Evolutionary conservation across 2,329 filamentous ascomycete species (phyloP).

Genomic region (Calonectria hongkongensis): DNA sequence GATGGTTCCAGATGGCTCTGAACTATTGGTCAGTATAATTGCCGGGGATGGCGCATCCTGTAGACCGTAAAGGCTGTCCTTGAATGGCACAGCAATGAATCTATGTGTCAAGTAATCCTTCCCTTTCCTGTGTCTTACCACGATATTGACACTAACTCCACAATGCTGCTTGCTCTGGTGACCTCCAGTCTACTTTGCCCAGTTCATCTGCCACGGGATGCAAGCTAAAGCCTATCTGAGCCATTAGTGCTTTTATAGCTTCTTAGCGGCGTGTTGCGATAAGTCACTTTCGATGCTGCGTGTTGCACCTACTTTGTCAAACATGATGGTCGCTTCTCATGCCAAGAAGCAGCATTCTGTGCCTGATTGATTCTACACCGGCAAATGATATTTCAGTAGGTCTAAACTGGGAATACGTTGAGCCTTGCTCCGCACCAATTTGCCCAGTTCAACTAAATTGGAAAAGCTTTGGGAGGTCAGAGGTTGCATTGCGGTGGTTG

Average conservation of each 20-base stretch:
- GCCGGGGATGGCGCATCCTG: background rate
- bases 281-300: background rate
- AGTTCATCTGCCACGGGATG: background rate
- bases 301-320: background rate
- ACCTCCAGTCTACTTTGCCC: background rate
- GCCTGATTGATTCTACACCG: background rate
- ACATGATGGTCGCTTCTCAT: too few species aligned
- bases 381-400: background rate
- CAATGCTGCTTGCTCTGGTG: background rate
- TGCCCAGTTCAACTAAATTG: background rate
- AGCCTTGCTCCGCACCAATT: background rate
- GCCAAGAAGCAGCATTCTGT: background rate
- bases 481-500: constrained; percentile 18
- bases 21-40: background rate
- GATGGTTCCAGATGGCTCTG: background rate
- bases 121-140: background rate
- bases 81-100: too few species aligned
- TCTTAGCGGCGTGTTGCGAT: background rate
- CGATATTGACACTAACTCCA: background rate
- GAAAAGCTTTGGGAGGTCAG: background rate
- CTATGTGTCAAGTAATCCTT: background rate
- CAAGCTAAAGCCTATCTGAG: background rate
- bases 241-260: background rate
- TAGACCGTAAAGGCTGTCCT: too few species aligned
- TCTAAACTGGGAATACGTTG: background rate